Evolutionary conservation across 768 basidiomycete species (phyloP), one percentile per base, ranked within the genome.

Genomic region (Solioccasus polychromus): DNA sequence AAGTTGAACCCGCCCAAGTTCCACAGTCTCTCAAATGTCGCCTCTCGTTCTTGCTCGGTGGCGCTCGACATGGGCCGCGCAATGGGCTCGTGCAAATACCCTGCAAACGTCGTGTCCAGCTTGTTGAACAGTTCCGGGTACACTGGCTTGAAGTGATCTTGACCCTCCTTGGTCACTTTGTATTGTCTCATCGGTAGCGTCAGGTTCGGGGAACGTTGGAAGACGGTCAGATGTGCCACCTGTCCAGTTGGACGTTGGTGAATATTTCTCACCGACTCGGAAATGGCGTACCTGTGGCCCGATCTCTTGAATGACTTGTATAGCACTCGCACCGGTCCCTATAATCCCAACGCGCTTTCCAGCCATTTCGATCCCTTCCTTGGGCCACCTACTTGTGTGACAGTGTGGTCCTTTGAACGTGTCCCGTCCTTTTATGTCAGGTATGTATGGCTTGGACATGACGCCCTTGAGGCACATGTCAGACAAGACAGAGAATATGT

Each of bases 131-230:
- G 3, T 15, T 50, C 47, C 5, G 30, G 31, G 26, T 55, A 55
- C 2, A 54, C 18, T 4, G 32, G 52, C 29, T 47, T 54, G 44
- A 54, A 50, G 14, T 50, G 44, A 19, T 46, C 45, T 15, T 55
- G 54, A 0, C 38, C 28, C 1, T 47, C 14, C 17, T 25, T 44
- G 35, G 20, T 54, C 1, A 55, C 1, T 4, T 14, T 8, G 11
- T 39, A 41, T 32, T 50, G 54, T 1, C 18, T 8, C 48, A 46
- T 54, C 6, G 54, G 54, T 3, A 54, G 3, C 8, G 54, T 42
- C n/a, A 44, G 4, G 23, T 55, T 55, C 6, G 54, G 48, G 0
- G 54, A 55, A 8, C 48, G 53, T 25, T 55, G 48, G 24, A 55
- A 55, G 3, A 54, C 45, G 18, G 48, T 55, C 31, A 51, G 12